phyloP scores from a whole-genome alignment of 2,329 filamentous ascomycete genomes.

The Mycosphaerella sp. region DNA sequence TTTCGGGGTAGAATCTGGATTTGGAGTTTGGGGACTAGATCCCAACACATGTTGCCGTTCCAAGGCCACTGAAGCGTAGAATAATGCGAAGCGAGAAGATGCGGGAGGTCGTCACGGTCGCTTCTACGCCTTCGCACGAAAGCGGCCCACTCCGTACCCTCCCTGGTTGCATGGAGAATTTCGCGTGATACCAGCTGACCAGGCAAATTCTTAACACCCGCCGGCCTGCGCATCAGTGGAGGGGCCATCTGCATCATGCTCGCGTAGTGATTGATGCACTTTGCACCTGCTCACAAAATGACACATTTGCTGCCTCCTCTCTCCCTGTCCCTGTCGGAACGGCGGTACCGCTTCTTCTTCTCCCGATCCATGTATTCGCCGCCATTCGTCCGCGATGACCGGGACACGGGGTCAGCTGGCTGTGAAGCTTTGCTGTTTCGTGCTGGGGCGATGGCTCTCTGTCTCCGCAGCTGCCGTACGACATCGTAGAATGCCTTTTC shows the following conservation, averaged over 20 bases:
- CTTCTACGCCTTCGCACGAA: no score
- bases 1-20: no score
- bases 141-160: no score
- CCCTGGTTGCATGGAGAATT: no score
- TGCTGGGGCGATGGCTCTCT: slow-evolving; percentile 46
- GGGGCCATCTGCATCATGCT: slow-evolving; percentile 1
- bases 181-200: no score
- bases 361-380: slow-evolving; percentile 18
- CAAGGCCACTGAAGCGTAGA: no score
- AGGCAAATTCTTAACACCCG: background rate
- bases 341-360: slow-evolving; percentile 23
- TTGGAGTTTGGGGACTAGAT: no score
- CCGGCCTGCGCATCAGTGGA: background rate
- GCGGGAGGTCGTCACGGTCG: no score
- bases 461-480: slow-evolving; percentile 78
- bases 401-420: slow-evolving; percentile 12
- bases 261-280: background rate
- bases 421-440: slow-evolving; percentile 15
- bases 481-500: slow-evolving; percentile 99
- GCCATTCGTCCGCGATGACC: slow-evolving; percentile 16
- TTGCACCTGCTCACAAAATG: slow-evolving; percentile 23
- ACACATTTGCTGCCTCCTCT: slow-evolving; percentile 26
- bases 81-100: no score
- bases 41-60: no score
- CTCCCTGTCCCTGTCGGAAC: slow-evolving; percentile 18